phyloP scores from a whole-genome alignment of 179 eudicot species.

The Corrigiola litoralis region DNA sequence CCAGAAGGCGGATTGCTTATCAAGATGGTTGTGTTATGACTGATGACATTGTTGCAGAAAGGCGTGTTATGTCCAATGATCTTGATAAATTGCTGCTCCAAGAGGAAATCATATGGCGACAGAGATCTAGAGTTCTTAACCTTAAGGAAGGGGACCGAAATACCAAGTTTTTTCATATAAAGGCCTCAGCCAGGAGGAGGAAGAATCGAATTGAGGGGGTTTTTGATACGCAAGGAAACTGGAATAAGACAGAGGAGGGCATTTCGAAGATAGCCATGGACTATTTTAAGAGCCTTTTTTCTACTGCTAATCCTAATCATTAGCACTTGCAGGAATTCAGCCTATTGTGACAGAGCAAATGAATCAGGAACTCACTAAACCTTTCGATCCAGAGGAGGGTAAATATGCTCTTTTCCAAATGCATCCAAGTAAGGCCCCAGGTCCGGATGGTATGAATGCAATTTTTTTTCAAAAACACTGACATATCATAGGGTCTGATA shows the following conservation, averaged over 20 bases:
- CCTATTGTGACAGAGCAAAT: neutral
- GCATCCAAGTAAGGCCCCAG: neutral
- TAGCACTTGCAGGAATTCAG: neutral
- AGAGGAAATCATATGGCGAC: neutral
- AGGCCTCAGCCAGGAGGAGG: neutral
- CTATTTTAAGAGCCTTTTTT: neutral
- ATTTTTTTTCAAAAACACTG: neutral
- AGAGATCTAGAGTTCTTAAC: neutral
- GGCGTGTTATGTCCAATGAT: neutral
- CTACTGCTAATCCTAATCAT: neutral
- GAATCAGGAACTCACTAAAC: neutral
- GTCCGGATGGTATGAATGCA: neutral
- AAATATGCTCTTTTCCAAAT: neutral
- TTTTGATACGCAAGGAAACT: neutral
- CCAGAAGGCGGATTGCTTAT: neutral
- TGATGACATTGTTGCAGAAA: neutral
- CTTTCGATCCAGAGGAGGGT: neutral
- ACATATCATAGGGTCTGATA: neutral
- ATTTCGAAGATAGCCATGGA: neutral
- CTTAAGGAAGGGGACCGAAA: neutral
- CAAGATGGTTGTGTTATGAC: neutral
- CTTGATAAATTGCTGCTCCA: neutral
- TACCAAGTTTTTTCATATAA: neutral
- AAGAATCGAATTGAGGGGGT: neutral
- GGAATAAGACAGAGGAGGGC: neutral